These are phyloP conservation scores for Lolium rigidum DNA, from an alignment of 176 grass and related monocot genomes.

Conservation along the genomic window DNA sequence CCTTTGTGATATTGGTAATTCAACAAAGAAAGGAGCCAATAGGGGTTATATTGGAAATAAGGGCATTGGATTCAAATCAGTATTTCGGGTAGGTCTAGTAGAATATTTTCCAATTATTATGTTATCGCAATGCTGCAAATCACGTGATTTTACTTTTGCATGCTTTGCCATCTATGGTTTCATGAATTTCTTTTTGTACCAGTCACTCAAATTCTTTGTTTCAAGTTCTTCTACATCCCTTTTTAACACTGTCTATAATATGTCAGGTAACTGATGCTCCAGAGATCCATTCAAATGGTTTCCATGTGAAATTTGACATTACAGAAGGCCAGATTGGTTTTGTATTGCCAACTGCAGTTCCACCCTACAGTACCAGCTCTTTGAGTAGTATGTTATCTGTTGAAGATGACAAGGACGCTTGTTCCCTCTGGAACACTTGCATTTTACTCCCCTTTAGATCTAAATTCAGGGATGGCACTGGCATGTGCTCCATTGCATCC, in stretches of 20 bases:
- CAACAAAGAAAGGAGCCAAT: conserved; percentile 92
- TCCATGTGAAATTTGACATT: conserved; percentile 98
- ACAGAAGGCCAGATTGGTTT: conserved; percentile 93
- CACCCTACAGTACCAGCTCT: conserved; percentile 58
- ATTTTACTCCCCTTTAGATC: conserved; percentile 86
- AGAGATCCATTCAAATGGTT: conserved; percentile 98
- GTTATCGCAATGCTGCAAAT: background rate
- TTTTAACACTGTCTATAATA: conserved; percentile 23
- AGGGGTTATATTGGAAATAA: conserved; percentile 96
- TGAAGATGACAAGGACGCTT: conserved; percentile 50
- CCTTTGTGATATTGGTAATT: conserved; percentile 95
- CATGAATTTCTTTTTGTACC: background rate
- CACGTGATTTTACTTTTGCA: background rate
- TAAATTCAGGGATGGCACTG: conserved; percentile 59
- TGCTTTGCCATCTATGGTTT: conserved; percentile 17
- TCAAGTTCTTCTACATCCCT: background rate
- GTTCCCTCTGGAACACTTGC: conserved; percentile 78
- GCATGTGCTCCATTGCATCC: conserved; percentile 71
- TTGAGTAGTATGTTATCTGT: conserved; percentile 61
- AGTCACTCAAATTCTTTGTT: background rate
- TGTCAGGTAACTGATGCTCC: conserved; percentile 91
- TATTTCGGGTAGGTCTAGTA: conserved; percentile 79
- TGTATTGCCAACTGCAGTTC: conserved; percentile 82
- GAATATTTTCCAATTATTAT: conserved; percentile 36
- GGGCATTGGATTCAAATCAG: conserved; percentile 99